Conservation (phyloP, 2,329 filamentous ascomycete species). For the Aspergillus sojae region DNA sequence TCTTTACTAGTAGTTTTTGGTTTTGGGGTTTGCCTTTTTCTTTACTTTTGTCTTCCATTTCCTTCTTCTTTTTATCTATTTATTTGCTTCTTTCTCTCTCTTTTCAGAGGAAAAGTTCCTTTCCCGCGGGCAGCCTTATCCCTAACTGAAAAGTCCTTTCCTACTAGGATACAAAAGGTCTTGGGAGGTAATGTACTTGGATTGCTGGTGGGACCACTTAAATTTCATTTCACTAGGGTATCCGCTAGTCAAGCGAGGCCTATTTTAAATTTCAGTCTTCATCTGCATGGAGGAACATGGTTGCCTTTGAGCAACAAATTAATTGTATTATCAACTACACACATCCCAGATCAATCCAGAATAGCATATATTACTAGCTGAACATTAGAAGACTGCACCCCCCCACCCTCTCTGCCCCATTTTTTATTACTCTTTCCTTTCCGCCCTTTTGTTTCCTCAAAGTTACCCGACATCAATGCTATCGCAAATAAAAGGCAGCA, state of each 20-base stretch:
- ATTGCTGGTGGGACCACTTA: background rate
- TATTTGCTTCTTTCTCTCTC: background rate
- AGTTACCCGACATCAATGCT: background rate
- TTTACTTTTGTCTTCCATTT: background rate
- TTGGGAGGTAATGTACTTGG: background rate
- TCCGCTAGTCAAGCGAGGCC: background rate
- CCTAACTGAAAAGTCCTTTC: background rate
- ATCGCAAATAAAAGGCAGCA: background rate
- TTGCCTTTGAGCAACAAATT: background rate
- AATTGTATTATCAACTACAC: background rate
- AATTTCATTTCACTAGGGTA: conserved; percentile 2
- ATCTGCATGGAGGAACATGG: background rate
- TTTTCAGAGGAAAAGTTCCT: background rate
- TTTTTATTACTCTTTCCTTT: background rate
- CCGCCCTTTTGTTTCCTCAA: background rate
- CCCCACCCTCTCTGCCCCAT: background rate
- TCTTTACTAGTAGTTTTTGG: background rate
- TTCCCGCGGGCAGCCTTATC: background rate
- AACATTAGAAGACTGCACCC: background rate
- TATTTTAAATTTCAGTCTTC: background rate
- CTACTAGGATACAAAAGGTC: background rate
- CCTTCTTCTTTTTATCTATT: background rate
- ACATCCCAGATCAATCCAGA: background rate
- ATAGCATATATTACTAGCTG: background rate
- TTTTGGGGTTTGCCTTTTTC: background rate